Evolutionary conservation across 2,329 filamentous ascomycete species (phyloP), one percentile per base, ranked within the genome.

Genomic region (Colletotrichum aenigma): DNA sequence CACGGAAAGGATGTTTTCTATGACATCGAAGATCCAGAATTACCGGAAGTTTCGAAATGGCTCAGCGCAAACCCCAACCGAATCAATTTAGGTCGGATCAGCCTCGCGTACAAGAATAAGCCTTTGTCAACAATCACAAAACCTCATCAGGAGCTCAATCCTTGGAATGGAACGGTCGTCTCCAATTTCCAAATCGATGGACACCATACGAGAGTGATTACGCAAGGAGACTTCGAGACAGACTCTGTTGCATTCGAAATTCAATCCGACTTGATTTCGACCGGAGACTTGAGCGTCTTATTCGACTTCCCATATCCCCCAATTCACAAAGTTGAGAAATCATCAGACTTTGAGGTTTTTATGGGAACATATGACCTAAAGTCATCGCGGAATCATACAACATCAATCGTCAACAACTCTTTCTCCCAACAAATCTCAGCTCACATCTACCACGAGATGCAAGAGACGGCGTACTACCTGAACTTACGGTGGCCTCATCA

Each of bases 41-140:
- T 85, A 9, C 84, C 83, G 6, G 61, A 65, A 26, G 24, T 43
- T 16, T 65, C 87, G 5, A 86, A 90, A 74, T 91, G 89, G 89
- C 80, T 91, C 36, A 89, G 89, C 60, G 84, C 85, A 30, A 88
- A 87, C 61, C 86, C 85, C 1, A 86, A 88, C 36, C 82, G 86
- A 4, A 80, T 88, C 32, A 88, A 87, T 65, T 79, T 87, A 2
- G 86, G 85, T 6, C 82, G 84, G 7, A 84, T 87, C 15, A 85
- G 86, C 1, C 81, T 88, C 6, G 81, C 78, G 32, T 86, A 86
- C 38, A 79, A 80, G 18, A 80, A 78, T 1, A 52, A 75, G 15
- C 82, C 81, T 2, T 77, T 87, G 2, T 77, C 79, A 2, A 78
- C 81, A 3, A 82, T 87, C n/a, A 76, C 78, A 2, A 66, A 82